These are phyloP conservation scores for Acanthamoeba healyi DNA, from an alignment of 208 protist genomes.

Conservation along the genomic window DNA sequence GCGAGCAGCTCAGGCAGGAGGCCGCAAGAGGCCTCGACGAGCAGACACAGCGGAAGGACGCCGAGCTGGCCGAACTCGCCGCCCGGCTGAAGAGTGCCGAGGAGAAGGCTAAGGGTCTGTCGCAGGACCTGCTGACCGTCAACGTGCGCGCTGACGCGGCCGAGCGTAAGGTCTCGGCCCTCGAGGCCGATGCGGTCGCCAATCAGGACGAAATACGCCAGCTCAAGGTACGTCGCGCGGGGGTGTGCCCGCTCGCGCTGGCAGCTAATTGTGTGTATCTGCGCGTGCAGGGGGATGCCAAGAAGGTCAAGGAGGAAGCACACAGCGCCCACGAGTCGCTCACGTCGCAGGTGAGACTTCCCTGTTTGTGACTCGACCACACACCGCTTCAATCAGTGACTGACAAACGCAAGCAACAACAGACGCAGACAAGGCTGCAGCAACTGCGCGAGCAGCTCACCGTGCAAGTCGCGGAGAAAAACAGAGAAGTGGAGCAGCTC, in stretches of 20 bases:
- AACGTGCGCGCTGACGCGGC: neutral
- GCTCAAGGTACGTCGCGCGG: neutral
- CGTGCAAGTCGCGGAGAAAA: neutral
- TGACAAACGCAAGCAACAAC: neutral
- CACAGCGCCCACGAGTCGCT: neutral
- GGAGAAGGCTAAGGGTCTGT: neutral
- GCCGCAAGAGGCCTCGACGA: neutral
- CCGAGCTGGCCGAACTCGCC: neutral
- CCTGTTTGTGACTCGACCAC: too few relatives aligned
- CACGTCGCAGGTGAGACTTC: neutral
- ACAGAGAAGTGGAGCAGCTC: neutral
- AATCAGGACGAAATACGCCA: neutral
- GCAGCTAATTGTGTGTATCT: too few relatives aligned
- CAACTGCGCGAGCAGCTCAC: conserved; percentile 24
- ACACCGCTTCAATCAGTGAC: too few relatives aligned
- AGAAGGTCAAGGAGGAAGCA: neutral
- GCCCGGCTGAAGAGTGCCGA: neutral
- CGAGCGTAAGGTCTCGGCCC: neutral
- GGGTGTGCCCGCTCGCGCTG: neutral
- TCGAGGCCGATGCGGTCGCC: neutral
- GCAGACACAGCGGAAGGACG: neutral
- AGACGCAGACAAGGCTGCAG: conserved; percentile 4
- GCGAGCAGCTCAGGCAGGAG: neutral
- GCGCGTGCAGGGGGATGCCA: neutral
- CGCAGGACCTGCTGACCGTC: neutral